These are phyloP conservation scores for Tylopilus sp. DNA, from an alignment of 1,284 basidiomycete genomes.

Conservation along the genomic window DNA sequence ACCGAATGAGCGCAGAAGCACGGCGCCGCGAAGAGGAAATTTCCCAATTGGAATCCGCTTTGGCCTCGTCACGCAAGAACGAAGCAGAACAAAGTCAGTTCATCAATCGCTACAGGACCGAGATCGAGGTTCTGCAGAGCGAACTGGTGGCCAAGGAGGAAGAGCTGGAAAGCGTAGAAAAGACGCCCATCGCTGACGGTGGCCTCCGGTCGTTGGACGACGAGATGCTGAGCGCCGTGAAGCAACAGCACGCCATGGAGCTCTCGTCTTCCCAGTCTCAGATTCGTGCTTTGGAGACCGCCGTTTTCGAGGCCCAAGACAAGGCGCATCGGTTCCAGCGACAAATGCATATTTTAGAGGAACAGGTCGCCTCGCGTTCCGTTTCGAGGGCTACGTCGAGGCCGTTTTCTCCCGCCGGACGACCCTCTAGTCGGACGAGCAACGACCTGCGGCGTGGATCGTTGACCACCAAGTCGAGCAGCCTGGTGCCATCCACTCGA, in stretches of 20 bases:
- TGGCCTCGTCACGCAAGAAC: constrained; percentile 28
- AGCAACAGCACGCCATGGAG: constrained; percentile 73
- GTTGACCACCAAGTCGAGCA: constrained; percentile 41
- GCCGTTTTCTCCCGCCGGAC: constrained; percentile 42
- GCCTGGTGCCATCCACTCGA: constrained; percentile 41
- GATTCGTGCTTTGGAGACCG: constrained; percentile 70
- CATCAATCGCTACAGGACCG: constrained; percentile 57
- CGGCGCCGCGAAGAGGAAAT: constrained; percentile 52
- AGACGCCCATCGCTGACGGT: constrained; percentile 23
- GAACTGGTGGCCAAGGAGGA: constrained; percentile 59
- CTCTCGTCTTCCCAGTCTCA: constrained; percentile 73
- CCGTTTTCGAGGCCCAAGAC: constrained; percentile 69
- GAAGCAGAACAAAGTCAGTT: constrained; percentile 60
- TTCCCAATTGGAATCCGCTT: constrained; percentile 33
- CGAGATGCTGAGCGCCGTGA: constrained; percentile 64
- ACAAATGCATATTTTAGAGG: constrained; percentile 60
- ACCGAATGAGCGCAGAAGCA: constrained; percentile 31
- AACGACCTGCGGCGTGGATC: constrained; percentile 48
- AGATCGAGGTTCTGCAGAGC: constrained; percentile 61
- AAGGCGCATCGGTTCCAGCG: constrained; percentile 68
- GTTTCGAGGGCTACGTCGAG: constrained; percentile 38
- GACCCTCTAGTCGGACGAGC: constrained; percentile 50
- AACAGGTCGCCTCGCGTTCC: constrained; percentile 49
- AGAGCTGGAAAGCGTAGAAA: constrained; percentile 50
- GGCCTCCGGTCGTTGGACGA: constrained; percentile 53